A percentile compares a stretch with the other conserved stretches of the same genome.
These are phyloP conservation scores for Phlebiopsis flavidoalba DNA, from an alignment of 768 basidiomycete genomes.

Conservation along the genomic window DNA sequence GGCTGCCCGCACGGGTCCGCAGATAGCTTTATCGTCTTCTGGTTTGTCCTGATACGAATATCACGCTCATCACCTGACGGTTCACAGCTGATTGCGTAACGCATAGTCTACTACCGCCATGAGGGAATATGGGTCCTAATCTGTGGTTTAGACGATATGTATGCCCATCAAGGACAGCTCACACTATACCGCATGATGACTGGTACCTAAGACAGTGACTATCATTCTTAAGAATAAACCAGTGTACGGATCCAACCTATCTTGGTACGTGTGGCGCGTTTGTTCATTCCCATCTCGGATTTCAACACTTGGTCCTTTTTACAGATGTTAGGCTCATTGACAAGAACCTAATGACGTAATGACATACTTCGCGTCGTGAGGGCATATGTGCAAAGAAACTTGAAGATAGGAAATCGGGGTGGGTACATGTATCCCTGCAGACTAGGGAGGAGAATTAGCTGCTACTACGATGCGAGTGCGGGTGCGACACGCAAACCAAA, in stretches of 20 bases:
- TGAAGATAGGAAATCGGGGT: constrained; percentile 86
- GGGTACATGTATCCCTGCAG: constrained; percentile 98
- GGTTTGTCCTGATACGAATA: constrained; percentile 79
- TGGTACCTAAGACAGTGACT: constrained; percentile 97
- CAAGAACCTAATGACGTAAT: not conserved
- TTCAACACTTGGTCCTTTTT: constrained; percentile 85
- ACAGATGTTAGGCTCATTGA: not conserved
- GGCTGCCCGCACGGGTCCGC: constrained; percentile 76
- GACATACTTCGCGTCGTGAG: constrained; percentile 69
- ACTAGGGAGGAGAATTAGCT: constrained; percentile 42
- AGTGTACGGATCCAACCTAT: constrained; percentile 92
- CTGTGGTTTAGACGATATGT: constrained; percentile 6
- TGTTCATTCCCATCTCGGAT: constrained; percentile 83
- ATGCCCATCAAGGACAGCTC: not conserved
- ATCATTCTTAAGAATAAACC: constrained; percentile 96
- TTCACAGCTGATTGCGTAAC: constrained; percentile 90
- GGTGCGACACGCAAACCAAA: too few relatives aligned
- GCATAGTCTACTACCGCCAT: constrained; percentile 92
- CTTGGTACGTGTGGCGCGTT: constrained; percentile 85
- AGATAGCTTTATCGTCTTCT: constrained; percentile 64
- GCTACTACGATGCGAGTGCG: too few relatives aligned
- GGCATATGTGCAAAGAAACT: constrained; percentile 98
- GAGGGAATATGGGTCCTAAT: constrained; percentile 93
- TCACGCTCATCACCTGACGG: constrained; percentile 72
- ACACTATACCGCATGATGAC: constrained; percentile 80